Evolutionary conservation across 2,329 filamentous ascomycete species (phyloP), one percentile per base, ranked within the genome.

Genomic region (Fusarium udum): DNA sequence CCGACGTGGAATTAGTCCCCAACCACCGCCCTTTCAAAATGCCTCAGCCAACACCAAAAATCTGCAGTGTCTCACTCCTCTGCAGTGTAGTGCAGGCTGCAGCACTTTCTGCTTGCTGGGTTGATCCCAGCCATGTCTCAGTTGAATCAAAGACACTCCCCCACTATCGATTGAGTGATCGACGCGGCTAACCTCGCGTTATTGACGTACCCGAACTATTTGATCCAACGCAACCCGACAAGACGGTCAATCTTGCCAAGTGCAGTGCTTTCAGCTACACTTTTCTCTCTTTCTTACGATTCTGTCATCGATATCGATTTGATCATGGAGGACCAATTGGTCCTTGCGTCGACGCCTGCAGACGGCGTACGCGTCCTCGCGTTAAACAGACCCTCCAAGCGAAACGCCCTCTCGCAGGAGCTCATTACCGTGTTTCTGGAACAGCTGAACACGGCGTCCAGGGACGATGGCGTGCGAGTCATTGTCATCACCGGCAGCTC

Each of bases 401-500:
- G 87, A 71, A 90, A 91, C 82, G 88, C 89, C 28, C 85, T 90
- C 72, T 89, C 87, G 4, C 81, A 84, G 62, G 78, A 78, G 52
- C 85, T 89, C 82, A 86, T 88, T 73, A 76, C 79, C 70, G 82
- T 87, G 46, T 78, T 88, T 24, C 78, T 84, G 28, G 75, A 66
- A 52, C 76, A 75, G 52, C 75, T 81, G 28, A 68, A 48, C 57
- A 71, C 56, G 45, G 78, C 70, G 32, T 75, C 75, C 52, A 74
- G 43, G 28, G 77, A 80, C 43, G 51, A 76, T 52, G 69, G 55
- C 11, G 78, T 84, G 48, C 78, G 83, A 53, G 83, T 76, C 31
- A 79, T 84, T n/a, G 76, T 85, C 49, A 64, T 85, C 45, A 82
- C 82, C 14, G 82, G 83, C n/a, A 80, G 78, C 49, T 77, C 74